Evolutionary conservation across 768 basidiomycete genomes (phyloP), one percentile per base, ranked within the genome.

Genomic region (Lentinula raphanica): DNA sequence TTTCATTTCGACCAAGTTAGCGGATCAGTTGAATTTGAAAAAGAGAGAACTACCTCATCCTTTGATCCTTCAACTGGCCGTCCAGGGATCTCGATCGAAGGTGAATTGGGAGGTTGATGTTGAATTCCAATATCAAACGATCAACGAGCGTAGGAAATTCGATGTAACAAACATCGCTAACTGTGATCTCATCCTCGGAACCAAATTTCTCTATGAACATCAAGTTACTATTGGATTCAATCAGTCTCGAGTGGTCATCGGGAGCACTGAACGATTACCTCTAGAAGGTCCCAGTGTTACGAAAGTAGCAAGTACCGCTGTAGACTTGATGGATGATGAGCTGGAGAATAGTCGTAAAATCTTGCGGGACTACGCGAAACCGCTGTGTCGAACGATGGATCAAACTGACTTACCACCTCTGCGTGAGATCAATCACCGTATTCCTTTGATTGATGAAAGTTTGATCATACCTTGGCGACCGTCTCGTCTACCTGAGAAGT

Each of bases 161-260:
- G 68, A 79, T 58, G 60, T 78, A 0, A 66, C 70, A 0, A 79
- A 79, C 48, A 7, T 78, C 0, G 64, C 71, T 0, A 67, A 62
- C 2, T 78, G 79, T 36, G 69, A 79, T n/a, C 3, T 73, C 0
- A 73, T 77, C 3, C 60, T 77, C 0, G 71, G 76, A 0, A 74
- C 72, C 0, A 74, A 66, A 0, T 73, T 68, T 58, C 17, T 72
- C n/a, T 72, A 65, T 38, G 70, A 73, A 15, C 69, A 76, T 35
- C 28, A 64, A 7, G 63, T 74, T 1, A 59, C 59, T 0, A 36
- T 73, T 2, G 72, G 68, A 0, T 60, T 73, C 9, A 71, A 71
- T 36, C 66, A 68, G 0, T 23, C 63, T 5, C 5, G 56, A 5
- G 60, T 70, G 0, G 49, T 51, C 1, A 32, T 70, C 4, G 58